Base-by-base conservation (phyloP, 192 early-diverging fungal species). In the Coemansia sp. region DNA sequence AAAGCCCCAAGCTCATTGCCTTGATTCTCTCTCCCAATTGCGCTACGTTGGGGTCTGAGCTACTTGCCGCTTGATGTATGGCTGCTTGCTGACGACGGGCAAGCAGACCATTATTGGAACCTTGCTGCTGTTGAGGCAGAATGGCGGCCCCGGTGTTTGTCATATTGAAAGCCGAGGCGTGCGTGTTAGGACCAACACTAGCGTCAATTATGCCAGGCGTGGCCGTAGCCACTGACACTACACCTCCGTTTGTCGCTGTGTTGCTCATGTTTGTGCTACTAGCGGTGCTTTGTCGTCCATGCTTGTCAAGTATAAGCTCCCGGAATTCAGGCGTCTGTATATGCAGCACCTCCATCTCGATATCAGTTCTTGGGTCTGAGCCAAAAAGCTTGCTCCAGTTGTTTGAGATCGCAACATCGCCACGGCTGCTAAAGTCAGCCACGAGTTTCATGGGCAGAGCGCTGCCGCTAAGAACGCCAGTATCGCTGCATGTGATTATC, bases 381-480 rank as follows among this genome's bases (percentile, higher is more conserved):
- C 70, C 72, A 26, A 36, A 61, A 47, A 80, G 72, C 58, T 45
- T n/a, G 45, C 61, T 59, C 80, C 80, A 83, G 69, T 83, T 83
- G 63, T 73, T 77, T 4, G 76, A 54, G 36, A 74, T 52, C 1
- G 76, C 76, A 32, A 78, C n/a, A 45, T 72, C 69, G 11, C 72
- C 80, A 37, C 72, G 80, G 43, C 72, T 65, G 67, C 63, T 72
- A n/a, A 69, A 37, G 15, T 41, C 67, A 3, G 61, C 72, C 15
- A 74, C 54, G 32, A 65, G 67, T 59, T 67, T 48, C 36, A 49
- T 48, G 12, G 79, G 74, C 61, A 82, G 41, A 11, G 43, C 8
- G 1, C 61, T 59, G 8, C 49, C 61, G 11, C 47, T 62, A 41
- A 75, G 63, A 26, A 57, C 43, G 6, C 71, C 68, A 42, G 55